A percentile compares a stretch with the other conserved stretches of the same genome.
Conservation (phyloP, 2,329 filamentous ascomycete species). For the Xylariales sp. region DNA sequence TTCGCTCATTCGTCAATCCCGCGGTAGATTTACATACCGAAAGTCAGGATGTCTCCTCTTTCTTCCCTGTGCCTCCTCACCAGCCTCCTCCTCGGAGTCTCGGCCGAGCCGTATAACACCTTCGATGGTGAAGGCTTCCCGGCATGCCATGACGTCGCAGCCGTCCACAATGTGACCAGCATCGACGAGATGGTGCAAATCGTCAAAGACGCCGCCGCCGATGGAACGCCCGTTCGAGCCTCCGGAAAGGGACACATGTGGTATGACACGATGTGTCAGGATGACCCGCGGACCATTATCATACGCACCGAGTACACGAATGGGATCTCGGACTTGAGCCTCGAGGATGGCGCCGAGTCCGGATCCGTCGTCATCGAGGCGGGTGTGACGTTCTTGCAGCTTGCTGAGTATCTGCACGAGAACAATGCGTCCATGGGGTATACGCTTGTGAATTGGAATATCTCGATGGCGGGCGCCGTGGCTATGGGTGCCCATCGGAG, state of each 20-base stretch:
- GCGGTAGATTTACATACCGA: too few relatives aligned
- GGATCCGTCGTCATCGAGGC: conserved; percentile 45
- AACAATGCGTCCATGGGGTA: conserved; percentile 43
- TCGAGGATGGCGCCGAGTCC: conserved; percentile 29
- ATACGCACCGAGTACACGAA: conserved; percentile 41
- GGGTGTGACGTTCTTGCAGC: conserved; percentile 47
- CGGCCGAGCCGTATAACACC: conserved; percentile 35
- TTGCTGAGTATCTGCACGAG: conserved; percentile 44
- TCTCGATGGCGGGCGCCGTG: conserved; percentile 44
- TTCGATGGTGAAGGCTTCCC: conserved; percentile 46
- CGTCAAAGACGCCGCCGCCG: conserved; percentile 34
- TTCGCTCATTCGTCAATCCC: too few relatives aligned
- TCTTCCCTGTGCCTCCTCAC: too few relatives aligned
- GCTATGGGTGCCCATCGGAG: conserved; percentile 49
- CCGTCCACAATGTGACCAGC: conserved; percentile 38
- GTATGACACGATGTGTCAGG: conserved; percentile 50
- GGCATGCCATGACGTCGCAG: conserved; percentile 40
- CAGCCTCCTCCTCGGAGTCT: background rate
- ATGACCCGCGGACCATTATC: conserved; percentile 41
- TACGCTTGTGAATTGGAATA: conserved; percentile 50
- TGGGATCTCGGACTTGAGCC: conserved; percentile 38
- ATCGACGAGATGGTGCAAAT: conserved; percentile 38
- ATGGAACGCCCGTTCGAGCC: conserved; percentile 38
- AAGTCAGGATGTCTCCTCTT: too few relatives aligned
- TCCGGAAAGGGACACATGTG: conserved; percentile 41